These are phyloP conservation scores for Acanthamoeba royreba DNA, from an alignment of 208 protist genomes.

Conservation along the genomic window DNA sequence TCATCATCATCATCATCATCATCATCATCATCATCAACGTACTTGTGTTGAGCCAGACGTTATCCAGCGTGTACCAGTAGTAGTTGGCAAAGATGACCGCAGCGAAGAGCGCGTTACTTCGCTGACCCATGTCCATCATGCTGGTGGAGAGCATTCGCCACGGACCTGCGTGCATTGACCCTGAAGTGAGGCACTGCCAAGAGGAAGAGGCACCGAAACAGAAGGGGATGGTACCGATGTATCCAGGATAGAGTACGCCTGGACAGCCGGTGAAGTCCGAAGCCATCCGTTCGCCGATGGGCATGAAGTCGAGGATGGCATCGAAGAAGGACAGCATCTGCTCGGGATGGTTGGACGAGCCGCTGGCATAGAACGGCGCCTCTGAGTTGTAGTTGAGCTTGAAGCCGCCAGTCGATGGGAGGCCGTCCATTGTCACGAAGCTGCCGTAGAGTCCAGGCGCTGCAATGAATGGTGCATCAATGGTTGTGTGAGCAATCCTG, in stretches of 20 bases:
- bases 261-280: neutral
- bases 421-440: neutral
- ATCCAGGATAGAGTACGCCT: neutral
- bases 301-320: neutral
- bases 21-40: too few relatives aligned
- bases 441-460: neutral
- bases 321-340: neutral
- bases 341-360: neutral
- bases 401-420: neutral
- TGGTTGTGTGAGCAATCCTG: neutral
- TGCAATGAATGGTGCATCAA: neutral
- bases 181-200: neutral
- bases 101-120: neutral
- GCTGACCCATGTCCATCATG: neutral
- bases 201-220: neutral
- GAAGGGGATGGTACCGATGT: neutral
- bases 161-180: neutral
- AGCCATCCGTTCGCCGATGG: neutral
- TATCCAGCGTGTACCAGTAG: neutral
- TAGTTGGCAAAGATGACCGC: neutral
- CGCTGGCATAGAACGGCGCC: neutral
- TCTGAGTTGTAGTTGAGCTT: neutral
- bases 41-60: neutral
- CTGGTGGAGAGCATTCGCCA: neutral
- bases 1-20: too few relatives aligned